phyloP scores from a whole-genome alignment of 805 yeast genomes.

The Wickerhamiella occidentalis region DNA sequence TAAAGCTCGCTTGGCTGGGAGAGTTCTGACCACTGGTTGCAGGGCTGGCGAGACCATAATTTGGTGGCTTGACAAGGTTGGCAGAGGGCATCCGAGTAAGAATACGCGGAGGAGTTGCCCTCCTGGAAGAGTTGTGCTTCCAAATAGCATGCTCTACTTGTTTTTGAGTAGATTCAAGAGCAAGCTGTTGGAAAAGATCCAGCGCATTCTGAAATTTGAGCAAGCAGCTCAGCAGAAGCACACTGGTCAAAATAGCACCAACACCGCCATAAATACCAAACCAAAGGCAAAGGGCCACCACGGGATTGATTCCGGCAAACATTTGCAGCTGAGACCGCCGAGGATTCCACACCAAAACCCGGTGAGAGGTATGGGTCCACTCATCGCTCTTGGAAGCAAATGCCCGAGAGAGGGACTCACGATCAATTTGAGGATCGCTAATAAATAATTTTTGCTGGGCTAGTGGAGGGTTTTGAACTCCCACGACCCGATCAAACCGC shows the following conservation, averaged over 20 bases:
- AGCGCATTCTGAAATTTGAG: background rate
- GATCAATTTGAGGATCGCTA: background rate
- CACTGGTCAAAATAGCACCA: background rate
- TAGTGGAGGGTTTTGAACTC: background rate
- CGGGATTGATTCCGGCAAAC: slow-evolving; percentile 3
- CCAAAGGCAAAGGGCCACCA: background rate
- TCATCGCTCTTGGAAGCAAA: background rate
- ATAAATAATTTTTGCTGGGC: background rate
- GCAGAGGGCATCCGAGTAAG: background rate
- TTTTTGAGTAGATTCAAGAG: slow-evolving; percentile 4
- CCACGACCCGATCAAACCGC: slow-evolving; percentile 1
- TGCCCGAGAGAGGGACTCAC: background rate
- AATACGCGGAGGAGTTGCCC: background rate
- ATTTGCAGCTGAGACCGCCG: background rate
- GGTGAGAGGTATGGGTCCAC: slow-evolving; percentile 1
- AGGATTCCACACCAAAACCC: slow-evolving; percentile 5
- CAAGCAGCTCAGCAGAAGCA: background rate
- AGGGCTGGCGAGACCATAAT: background rate
- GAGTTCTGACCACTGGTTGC: background rate
- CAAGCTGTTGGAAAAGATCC: background rate
- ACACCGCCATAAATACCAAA: background rate
- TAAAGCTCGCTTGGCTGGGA: background rate
- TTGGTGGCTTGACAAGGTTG: background rate
- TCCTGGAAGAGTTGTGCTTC: background rate
- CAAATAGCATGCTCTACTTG: slow-evolving; percentile 9